phyloP scores from a whole-genome alignment of 1,139 yeast species.

The Debaryomyces subglobosus region DNA sequence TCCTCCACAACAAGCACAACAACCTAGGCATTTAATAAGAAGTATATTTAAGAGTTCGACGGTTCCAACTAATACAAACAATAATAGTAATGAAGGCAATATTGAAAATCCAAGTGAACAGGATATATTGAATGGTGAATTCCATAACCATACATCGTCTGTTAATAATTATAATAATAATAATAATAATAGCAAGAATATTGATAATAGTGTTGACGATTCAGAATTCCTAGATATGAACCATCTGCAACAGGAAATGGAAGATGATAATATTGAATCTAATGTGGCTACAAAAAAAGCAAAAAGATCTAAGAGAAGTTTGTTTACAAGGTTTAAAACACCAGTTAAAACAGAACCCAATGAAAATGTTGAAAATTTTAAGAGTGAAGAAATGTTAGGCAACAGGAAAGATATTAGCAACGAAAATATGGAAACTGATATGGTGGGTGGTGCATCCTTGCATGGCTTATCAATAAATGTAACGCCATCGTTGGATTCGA shows the following conservation, averaged over 20 bases:
- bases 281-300: conserved; percentile 27
- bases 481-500: conserved; percentile 22
- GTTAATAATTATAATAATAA: not conserved
- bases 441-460: conserved; percentile 14
- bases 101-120: not conserved
- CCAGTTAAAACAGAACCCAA: conserved; percentile 26
- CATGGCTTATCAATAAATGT: conserved; percentile 26
- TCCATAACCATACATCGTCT: conserved; percentile 1
- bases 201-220: conserved; percentile 2
- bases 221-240: conserved; percentile 4
- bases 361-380: conserved; percentile 11
- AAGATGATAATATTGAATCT: conserved; percentile 13
- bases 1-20: conserved; percentile 22
- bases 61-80: conserved; percentile 10
- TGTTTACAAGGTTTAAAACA: conserved; percentile 47
- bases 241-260: not conserved
- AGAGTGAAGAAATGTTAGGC: conserved; percentile 11
- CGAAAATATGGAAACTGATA: conserved; percentile 16
- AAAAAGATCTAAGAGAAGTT: conserved; percentile 38
- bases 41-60: conserved; percentile 41
- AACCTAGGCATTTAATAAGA: conserved; percentile 42
- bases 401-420: conserved; percentile 16
- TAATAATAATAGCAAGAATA: not conserved
- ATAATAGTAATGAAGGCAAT: conserved; percentile 8
- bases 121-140: conserved; percentile 2